phyloP scores from a whole-genome alignment of 495 filamentous ascomycete genomes.

The Astrocystis sublimbata region DNA sequence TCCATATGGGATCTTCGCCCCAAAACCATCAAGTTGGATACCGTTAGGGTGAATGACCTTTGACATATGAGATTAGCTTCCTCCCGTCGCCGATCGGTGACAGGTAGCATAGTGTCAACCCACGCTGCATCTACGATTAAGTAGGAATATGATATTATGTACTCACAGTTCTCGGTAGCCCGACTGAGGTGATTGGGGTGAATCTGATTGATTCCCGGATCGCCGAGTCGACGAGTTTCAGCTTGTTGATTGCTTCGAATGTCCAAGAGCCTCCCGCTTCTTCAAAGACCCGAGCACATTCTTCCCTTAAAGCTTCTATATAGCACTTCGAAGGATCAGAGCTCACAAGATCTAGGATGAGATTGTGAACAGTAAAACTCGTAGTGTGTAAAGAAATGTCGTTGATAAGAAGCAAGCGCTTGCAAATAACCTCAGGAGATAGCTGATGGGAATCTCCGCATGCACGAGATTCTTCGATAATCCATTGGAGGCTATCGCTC shows the following conservation, averaged over 20 bases:
- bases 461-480: conserved; percentile 18
- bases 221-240: conserved; percentile 17
- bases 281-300: not conserved
- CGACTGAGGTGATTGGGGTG: not conserved
- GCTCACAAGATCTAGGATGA: conserved; percentile 5
- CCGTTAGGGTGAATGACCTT: conserved; percentile 11
- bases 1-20: conserved; percentile 17
- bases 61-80: not conserved
- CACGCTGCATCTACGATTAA: no score
- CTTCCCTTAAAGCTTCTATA: conserved; percentile 13
- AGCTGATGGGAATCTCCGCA: conserved; percentile 3
- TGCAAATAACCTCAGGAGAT: not conserved
- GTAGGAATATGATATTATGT: not conserved
- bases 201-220: conserved; percentile 22
- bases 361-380: conserved; percentile 7
- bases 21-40: conserved; percentile 13
- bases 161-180: conserved; percentile 17
- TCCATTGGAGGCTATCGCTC: conserved; percentile 22
- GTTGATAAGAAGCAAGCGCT: conserved; percentile 9
- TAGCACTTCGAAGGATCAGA: conserved; percentile 16
- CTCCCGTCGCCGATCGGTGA: no score
- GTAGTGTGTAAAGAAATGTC: conserved; percentile 4
- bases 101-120: no score
- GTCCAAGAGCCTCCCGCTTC: conserved; percentile 17
- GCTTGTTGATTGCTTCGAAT: conserved; percentile 8